Conservation (phyloP, 257 asterid species). For the Capsicum baccatum region DNA sequence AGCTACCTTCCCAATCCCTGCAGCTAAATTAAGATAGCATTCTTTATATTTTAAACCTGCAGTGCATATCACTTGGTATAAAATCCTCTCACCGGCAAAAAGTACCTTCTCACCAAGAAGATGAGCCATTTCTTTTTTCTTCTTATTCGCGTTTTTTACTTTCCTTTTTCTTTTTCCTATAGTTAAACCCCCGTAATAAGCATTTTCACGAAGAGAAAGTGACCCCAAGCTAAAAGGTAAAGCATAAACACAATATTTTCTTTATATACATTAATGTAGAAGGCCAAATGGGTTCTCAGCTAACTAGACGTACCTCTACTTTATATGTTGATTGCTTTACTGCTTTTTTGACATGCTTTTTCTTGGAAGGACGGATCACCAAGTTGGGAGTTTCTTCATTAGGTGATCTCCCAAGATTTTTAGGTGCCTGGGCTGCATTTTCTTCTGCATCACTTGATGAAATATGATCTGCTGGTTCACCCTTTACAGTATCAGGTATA, state of each 20-base stretch:
- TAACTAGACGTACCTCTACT: conserved; percentile 21
- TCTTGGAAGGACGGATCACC: conserved; percentile 45
- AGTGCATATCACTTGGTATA: conserved; percentile 13
- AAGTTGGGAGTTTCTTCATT: conserved; percentile 44
- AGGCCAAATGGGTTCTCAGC: conserved; percentile 33
- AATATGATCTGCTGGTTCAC: conserved; percentile 39
- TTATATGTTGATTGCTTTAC: conserved; percentile 38
- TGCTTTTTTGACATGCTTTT: conserved; percentile 51
- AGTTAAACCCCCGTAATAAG: not conserved
- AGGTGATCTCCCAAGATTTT: not conserved
- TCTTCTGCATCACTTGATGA: conserved; percentile 38
- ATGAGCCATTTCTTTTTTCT: not conserved
- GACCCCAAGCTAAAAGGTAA: not conserved
- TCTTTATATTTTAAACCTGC: not conserved
- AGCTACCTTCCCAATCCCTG: no score
- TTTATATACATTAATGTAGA: not conserved
- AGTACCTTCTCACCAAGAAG: not conserved
- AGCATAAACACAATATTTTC: not conserved
- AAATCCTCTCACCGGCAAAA: not conserved
- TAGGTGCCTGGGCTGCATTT: conserved; percentile 34
- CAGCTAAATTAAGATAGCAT: conserved; percentile 1
- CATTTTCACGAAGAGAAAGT: not conserved
- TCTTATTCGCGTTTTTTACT: not conserved
- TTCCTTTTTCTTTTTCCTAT: not conserved
- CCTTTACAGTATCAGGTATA: conserved; percentile 43